phyloP scores from a whole-genome alignment of 768 basidiomycete genomes.

The Lepiota subincarnata region DNA sequence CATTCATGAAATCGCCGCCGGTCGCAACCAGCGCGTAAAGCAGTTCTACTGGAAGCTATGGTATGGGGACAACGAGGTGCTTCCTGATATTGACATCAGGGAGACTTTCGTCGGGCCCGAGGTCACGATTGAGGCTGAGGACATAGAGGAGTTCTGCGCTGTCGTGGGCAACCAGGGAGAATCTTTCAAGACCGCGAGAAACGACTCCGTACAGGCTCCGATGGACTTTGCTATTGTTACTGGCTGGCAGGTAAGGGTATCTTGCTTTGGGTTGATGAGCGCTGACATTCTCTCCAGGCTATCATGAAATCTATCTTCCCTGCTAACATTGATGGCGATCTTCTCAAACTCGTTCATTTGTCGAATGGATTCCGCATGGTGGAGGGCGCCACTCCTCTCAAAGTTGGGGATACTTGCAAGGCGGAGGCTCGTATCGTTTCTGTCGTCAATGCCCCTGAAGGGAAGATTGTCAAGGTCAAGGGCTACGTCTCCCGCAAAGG shows the following conservation, averaged over 20 bases:
- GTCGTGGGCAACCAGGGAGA: constrained; percentile 94
- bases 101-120: constrained; percentile 86
- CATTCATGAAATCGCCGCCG: constrained; percentile 84
- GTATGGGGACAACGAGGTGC: constrained; percentile 82
- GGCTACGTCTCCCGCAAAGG: constrained; percentile 76
- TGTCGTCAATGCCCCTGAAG: constrained; percentile 84
- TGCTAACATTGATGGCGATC: constrained; percentile 82
- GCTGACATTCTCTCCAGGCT: constrained; percentile 49
- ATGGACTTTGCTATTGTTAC: constrained; percentile 99
- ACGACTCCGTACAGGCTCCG: constrained; percentile 73
- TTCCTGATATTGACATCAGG: constrained; percentile 76
- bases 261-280: constrained; percentile 4
- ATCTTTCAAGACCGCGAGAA: constrained; percentile 78
- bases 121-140: constrained; percentile 70
- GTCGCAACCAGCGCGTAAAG: constrained; percentile 88
- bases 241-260: constrained; percentile 84
- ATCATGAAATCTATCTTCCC: constrained; percentile 99
- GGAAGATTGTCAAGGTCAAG: constrained; percentile 90
- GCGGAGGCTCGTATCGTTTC: constrained; percentile 87
- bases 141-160: constrained; percentile 85
- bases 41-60: constrained; percentile 98
- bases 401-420: constrained; percentile 85
- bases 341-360: constrained; percentile 93
- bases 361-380: constrained; percentile 95
- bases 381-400: constrained; percentile 69